Evolutionary conservation across 345 rosid genomes (phyloP).

Genomic region (Rubroshorea leprosula): DNA sequence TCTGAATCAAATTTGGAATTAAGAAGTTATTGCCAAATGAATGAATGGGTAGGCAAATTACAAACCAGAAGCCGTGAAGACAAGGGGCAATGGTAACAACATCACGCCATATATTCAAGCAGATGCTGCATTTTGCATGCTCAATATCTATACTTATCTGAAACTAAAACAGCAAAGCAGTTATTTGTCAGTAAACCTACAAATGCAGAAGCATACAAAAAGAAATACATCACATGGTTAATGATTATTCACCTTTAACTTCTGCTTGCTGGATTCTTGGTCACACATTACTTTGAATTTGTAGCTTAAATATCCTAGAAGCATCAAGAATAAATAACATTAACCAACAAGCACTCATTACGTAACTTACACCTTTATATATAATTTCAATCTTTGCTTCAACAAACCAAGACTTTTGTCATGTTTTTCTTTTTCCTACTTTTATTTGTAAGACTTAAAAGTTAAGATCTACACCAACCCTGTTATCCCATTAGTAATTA

Average conservation of each 20-base stretch:
- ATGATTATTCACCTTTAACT: constrained; percentile 43
- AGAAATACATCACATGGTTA: constrained; percentile 4
- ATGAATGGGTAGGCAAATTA: constrained; percentile 4
- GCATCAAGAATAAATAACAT: constrained; percentile 5
- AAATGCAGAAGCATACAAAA: constrained; percentile 4
- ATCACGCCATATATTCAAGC: constrained; percentile 91
- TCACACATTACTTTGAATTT: constrained; percentile 60
- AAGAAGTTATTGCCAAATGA: constrained; percentile 4
- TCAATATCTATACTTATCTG: constrained; percentile 72
- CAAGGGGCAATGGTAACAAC: constrained; percentile 93
- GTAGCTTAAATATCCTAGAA: constrained; percentile 57
- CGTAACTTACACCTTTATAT: neutral
- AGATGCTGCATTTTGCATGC: constrained; percentile 84
- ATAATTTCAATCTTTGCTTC: neutral
- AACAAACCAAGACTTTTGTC: neutral
- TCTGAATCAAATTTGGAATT: constrained; percentile 13
- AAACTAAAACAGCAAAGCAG: constrained; percentile 7
- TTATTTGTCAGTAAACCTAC: constrained; percentile 5
- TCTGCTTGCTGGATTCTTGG: constrained; percentile 33
- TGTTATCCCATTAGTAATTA: neutral
- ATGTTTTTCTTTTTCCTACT: neutral
- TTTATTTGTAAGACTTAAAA: neutral
- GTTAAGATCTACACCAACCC: neutral
- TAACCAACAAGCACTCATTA: neutral
- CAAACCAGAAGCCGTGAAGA: constrained; percentile 90